Conservation (phyloP, 371 early-diverging fungal species). For the Entomophthora muscae region DNA sequence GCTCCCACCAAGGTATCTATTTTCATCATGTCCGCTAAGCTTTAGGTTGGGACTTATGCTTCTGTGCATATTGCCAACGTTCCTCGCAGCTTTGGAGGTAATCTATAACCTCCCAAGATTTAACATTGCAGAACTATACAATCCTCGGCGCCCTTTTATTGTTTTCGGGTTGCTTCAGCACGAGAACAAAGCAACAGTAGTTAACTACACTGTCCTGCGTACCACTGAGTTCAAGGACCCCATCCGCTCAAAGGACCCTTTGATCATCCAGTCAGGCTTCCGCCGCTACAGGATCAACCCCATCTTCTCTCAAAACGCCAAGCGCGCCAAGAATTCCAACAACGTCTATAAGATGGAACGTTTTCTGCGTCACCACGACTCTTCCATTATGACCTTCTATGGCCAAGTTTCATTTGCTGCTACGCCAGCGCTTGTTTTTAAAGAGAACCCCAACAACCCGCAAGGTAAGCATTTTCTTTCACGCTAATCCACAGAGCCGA, state of each 20-base stretch:
- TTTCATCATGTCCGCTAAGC: background rate
- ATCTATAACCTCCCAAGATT: background rate
- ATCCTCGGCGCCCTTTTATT: constrained; percentile 37
- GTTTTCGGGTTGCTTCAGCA: constrained; percentile 76
- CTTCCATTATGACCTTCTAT: constrained; percentile 64
- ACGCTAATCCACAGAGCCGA: constrained; percentile 17
- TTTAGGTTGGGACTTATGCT: constrained; percentile 33
- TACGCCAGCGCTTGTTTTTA: constrained; percentile 55
- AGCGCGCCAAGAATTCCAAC: constrained; percentile 56
- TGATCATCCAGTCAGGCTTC: constrained; percentile 76
- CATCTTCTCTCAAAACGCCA: constrained; percentile 70
- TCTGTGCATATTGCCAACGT: constrained; percentile 50
- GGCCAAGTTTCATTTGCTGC: constrained; percentile 77
- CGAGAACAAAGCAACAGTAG: constrained; percentile 81
- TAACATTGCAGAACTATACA: constrained; percentile 19
- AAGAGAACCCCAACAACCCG: constrained; percentile 22
- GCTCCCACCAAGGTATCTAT: background rate
- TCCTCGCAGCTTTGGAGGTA: constrained; percentile 38
- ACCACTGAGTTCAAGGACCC: constrained; percentile 48
- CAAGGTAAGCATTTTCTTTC: constrained; percentile 12
- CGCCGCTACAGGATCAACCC: constrained; percentile 66
- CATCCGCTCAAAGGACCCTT: constrained; percentile 63
- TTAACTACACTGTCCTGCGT: constrained; percentile 60
- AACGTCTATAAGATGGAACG: constrained; percentile 90
- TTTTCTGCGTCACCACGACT: constrained; percentile 55